Conservation (phyloP, 2,329 filamentous ascomycete species). For the Aureobasidium mangrovei region DNA sequence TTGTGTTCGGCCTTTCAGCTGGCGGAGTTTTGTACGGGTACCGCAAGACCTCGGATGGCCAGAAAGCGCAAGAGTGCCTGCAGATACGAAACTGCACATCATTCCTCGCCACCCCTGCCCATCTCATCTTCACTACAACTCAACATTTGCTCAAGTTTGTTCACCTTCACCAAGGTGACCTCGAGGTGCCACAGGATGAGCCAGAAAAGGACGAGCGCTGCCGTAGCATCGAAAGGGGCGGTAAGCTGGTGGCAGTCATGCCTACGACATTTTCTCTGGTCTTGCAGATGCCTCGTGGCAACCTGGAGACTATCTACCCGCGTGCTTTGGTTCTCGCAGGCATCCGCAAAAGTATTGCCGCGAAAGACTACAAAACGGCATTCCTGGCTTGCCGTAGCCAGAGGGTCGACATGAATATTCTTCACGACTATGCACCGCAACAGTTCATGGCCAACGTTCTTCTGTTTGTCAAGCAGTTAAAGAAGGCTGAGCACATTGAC, state of each 20-base stretch:
- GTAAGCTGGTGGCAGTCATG: slow-evolving; percentile 77
- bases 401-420: slow-evolving; percentile 93
- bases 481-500: slow-evolving; percentile 74
- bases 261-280: slow-evolving; percentile 79
- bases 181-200: slow-evolving; percentile 78
- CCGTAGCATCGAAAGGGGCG: slow-evolving; percentile 82
- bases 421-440: slow-evolving; percentile 83
- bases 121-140: slow-evolving; percentile 86
- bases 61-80: slow-evolving; percentile 50
- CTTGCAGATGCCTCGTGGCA: slow-evolving; percentile 91
- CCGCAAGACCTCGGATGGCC: slow-evolving; percentile 15
- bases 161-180: slow-evolving; percentile 60
- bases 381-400: slow-evolving; percentile 86
- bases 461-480: slow-evolving; percentile 75
- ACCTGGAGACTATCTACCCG: slow-evolving; percentile 90
- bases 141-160: slow-evolving; percentile 92
- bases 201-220: slow-evolving; percentile 89
- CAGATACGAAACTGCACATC: slow-evolving; percentile 87
- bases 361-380: slow-evolving; percentile 71
- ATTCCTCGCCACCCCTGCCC: slow-evolving; percentile 69
- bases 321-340: slow-evolving; percentile 86
- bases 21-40: slow-evolving; percentile 67
- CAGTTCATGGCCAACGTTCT: slow-evolving; percentile 72
- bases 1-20: slow-evolving; percentile 59
- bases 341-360: slow-evolving; percentile 71